Evolutionary conservation across 2,329 filamentous ascomycete genomes (phyloP).

Genomic region (Nannizzia gypsea): DNA sequence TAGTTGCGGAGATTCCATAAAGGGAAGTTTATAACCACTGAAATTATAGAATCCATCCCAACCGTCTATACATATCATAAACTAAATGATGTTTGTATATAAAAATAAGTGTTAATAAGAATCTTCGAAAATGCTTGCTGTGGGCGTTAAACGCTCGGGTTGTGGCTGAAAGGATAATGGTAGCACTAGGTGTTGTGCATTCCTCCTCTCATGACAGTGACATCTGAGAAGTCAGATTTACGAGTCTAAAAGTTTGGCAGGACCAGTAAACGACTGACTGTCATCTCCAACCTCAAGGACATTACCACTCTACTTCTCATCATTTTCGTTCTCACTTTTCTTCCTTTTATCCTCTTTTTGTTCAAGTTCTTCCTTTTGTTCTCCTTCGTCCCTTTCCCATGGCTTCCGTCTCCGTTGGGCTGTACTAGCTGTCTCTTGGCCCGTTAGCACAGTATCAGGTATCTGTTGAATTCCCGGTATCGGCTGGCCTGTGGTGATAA

Average conservation of each 20-base stretch:
- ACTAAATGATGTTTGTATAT: not conserved
- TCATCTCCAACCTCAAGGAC: not conserved
- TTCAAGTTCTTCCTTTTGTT: not conserved
- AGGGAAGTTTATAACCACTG: not conserved
- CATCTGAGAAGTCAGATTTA: too few relatives aligned
- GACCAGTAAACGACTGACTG: not conserved
- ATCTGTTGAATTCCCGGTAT: conserved; percentile 83
- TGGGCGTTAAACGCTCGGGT: too few relatives aligned
- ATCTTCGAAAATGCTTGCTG: not conserved
- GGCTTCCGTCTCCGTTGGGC: conserved; percentile 52
- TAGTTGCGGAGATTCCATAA: not conserved
- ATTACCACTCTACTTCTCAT: not conserved
- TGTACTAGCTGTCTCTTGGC: conserved; percentile 50
- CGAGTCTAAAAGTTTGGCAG: not conserved
- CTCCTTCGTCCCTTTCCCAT: conserved; percentile 56
- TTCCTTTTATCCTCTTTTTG: not conserved
- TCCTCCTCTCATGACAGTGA: too few relatives aligned
- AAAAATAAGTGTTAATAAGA: not conserved
- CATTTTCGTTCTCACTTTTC: not conserved
- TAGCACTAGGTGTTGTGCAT: not conserved
- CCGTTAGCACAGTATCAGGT: conserved; percentile 62
- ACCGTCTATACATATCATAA: not conserved
- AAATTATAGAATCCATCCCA: not conserved
- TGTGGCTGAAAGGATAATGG: not conserved
- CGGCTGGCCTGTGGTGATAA: conserved; percentile 69